These are phyloP conservation scores for Cyberlindnera japonica DNA, from an alignment of 805 yeast species.

Conservation along the genomic window DNA sequence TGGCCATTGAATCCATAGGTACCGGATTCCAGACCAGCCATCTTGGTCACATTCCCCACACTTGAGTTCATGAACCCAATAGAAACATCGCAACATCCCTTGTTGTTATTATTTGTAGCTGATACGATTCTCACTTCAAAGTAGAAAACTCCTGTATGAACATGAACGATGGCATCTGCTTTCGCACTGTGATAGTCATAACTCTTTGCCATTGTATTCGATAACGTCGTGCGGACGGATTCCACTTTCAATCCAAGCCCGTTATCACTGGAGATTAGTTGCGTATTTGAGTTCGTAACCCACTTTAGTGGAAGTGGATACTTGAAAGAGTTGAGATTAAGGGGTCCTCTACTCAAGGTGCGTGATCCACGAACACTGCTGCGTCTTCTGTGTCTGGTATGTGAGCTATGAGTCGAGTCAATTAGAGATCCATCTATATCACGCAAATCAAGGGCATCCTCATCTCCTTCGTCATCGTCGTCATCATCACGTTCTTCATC, in stretches of 20 bases:
- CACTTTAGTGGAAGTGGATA: conserved; percentile 25
- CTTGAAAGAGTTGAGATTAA: conserved; percentile 1
- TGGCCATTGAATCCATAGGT: conserved; percentile 53
- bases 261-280: conserved; percentile 8
- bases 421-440: not conserved
- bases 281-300: conserved; percentile 7
- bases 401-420: not conserved
- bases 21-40: conserved; percentile 46
- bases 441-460: conserved; percentile 7
- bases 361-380: not conserved
- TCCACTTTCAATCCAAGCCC: conserved; percentile 18
- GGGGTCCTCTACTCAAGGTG: not conserved
- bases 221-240: not conserved
- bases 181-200: conserved; percentile 27
- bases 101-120: conserved; percentile 32
- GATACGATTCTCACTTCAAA: conserved; percentile 43
- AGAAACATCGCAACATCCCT: conserved; percentile 32
- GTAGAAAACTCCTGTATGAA: conserved; percentile 45
- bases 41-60: conserved; percentile 28
- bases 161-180: conserved; percentile 35
- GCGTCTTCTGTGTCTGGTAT: conserved; percentile 1
- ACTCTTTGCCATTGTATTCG: conserved; percentile 8
- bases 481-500: too few species aligned
- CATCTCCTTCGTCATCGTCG: conserved; percentile 11
- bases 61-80: conserved; percentile 42